Evolutionary conservation across 75 land plant genomes (phyloP).

Genomic region (Cryptomeria japonica): DNA sequence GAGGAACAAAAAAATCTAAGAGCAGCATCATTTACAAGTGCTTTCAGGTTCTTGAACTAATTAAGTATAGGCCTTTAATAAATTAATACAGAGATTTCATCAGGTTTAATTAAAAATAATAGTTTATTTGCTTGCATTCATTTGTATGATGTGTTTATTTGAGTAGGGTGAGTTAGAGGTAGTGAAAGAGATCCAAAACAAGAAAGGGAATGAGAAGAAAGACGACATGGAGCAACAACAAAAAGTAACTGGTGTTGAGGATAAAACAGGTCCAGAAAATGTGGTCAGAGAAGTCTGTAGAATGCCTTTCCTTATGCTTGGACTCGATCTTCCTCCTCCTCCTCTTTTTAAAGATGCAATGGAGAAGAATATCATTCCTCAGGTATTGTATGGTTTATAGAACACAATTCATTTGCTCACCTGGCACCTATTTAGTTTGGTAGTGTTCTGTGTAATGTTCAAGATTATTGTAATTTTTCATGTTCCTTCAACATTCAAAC

Average conservation of each 20-base stretch:
- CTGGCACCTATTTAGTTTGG: not conserved
- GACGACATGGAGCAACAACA: slow-evolving; percentile 46
- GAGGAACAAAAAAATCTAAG: slow-evolving; percentile 58
- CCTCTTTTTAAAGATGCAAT: slow-evolving; percentile 97
- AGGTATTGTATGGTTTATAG: slow-evolving; percentile 42
- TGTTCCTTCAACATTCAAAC: not conserved
- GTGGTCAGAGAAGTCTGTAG: slow-evolving; percentile 57
- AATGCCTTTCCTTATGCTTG: slow-evolving; percentile 99
- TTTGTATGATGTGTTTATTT: slow-evolving; percentile 1
- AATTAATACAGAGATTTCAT: not conserved
- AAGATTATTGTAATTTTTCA: not conserved
- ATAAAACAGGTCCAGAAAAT: slow-evolving; percentile 28
- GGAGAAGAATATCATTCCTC: slow-evolving; percentile 99
- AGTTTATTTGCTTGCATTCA: not conserved
- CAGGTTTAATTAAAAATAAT: not conserved
- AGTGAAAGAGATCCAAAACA: slow-evolving; percentile 70
- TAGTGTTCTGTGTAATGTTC: not conserved
- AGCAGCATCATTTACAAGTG: slow-evolving; percentile 86
- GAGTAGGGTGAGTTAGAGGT: slow-evolving; percentile 95
- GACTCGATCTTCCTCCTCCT: slow-evolving; percentile 95
- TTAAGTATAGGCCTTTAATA: not conserved
- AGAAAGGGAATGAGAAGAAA: slow-evolving; percentile 32
- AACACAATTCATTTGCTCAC: not conserved
- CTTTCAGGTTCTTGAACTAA: slow-evolving; percentile 73
- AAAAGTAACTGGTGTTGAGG: slow-evolving; percentile 20